Evolutionary conservation across 2,329 filamentous ascomycete species (phyloP).

Genomic region (Kalaharituber pfeilii): DNA sequence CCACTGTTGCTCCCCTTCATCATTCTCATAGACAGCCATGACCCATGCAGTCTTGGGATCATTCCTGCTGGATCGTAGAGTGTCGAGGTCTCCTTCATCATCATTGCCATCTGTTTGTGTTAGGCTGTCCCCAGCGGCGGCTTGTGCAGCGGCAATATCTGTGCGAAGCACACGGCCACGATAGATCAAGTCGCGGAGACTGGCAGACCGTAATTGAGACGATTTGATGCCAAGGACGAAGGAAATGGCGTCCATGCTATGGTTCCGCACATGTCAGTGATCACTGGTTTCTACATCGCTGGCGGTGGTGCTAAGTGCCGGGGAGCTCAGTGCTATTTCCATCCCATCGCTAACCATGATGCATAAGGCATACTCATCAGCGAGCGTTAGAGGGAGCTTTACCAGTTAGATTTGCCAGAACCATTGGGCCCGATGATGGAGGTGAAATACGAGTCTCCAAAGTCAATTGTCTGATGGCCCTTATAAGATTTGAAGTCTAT

Average conservation of each 20-base stretch:
- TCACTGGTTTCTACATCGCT: background rate
- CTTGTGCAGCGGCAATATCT: conserved; percentile 25
- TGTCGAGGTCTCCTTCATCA: conserved; percentile 40
- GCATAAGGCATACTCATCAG: no score
- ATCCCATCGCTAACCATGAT: background rate
- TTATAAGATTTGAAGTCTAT: conserved; percentile 94
- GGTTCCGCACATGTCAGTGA: conserved; percentile 2
- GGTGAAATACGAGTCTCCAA: conserved; percentile 96
- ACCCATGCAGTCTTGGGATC: conserved; percentile 96
- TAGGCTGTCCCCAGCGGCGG: conserved; percentile 35
- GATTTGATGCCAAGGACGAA: conserved; percentile 98
- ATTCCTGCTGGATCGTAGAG: conserved; percentile 48
- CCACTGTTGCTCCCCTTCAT: conserved; percentile 78
- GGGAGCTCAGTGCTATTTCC: conserved; percentile 2
- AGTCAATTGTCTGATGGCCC: conserved; percentile 81
- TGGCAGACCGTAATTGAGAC: conserved; percentile 84
- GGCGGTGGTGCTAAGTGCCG: conserved; percentile 2
- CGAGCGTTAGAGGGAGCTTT: conserved; percentile 28
- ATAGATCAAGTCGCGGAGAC: conserved; percentile 88
- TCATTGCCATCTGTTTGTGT: conserved; percentile 43
- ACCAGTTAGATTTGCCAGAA: conserved; percentile 98
- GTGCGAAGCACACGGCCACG: conserved; percentile 84
- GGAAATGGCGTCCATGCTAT: conserved; percentile 94
- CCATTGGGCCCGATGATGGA: conserved; percentile 99
- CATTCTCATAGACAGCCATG: conserved; percentile 97